phyloP scores from a whole-genome alignment of 78 protist genomes.

The slime mould (Dictyostelium discoideum) region DNA sequence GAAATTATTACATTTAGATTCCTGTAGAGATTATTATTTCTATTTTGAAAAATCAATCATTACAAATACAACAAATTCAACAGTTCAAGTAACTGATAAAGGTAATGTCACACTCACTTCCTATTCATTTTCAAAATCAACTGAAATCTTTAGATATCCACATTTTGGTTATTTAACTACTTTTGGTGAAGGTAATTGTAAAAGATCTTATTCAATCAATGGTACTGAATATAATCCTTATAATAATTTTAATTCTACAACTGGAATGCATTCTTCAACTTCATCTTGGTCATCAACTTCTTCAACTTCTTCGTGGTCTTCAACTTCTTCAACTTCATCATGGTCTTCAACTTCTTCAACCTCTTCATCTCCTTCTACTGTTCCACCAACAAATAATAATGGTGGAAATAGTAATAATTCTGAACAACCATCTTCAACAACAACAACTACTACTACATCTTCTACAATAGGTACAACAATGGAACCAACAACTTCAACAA shows the following conservation, averaged over 20 bases:
- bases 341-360: too few species aligned
- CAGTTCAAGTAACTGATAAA: slow-evolving; percentile 1
- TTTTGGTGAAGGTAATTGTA: slow-evolving; percentile 44
- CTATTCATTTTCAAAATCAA: neutral
- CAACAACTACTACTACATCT: neutral
- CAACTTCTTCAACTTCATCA: neutral
- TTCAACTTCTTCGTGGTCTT: neutral
- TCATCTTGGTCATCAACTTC: neutral
- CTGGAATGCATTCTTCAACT: neutral
- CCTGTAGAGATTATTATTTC: slow-evolving; percentile 52
- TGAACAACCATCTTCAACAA: neutral
- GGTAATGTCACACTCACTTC: neutral
- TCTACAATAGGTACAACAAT: neutral
- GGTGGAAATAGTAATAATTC: neutral
- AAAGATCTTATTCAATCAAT: neutral
- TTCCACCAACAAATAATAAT: neutral
- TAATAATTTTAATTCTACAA: neutral
- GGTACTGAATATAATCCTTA: slow-evolving; percentile 10
- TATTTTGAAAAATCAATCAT: neutral
- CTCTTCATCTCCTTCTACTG: too few species aligned
- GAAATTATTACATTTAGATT: neutral
- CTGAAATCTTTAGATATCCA: slow-evolving; percentile 43
- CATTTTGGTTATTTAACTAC: slow-evolving; percentile 38
- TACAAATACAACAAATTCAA: neutral
- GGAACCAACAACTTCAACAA: neutral